Evolutionary conservation across 2,329 filamentous ascomycete species (phyloP), one percentile per base, ranked within the genome.

Genomic region (Trichocomaceae sp.): DNA sequence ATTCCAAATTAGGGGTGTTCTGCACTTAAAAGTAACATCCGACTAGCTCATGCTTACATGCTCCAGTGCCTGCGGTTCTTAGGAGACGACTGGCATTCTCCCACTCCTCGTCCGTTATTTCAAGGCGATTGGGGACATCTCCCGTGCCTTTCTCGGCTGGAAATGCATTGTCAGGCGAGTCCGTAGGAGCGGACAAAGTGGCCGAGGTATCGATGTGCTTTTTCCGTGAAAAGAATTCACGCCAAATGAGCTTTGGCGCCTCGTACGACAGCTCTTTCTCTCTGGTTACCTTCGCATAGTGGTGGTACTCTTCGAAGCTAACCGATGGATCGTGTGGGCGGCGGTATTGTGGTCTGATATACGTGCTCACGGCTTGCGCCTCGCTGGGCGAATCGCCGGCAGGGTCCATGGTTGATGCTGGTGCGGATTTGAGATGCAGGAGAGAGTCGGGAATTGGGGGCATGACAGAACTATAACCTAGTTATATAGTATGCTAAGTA

Each of bases 31-130:
- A 19, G 3, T 10, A 42, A 19, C 39, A 22, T 22, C 26, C 13
- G 31, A 13, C 31, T 26, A 35, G 26, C 5, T 31, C 26, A 6
- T 48, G 12, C 54, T 52, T 35, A 56, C 73, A 67, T 31, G 75
- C 72, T 7, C 75, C 74, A 67, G 73, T 71, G 1, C 70, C 70
- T 0, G 76, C 77, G 0, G 77, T 79, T 6, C 77, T 68, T 51
- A 76, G 58, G 3, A 74, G 72, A 19, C 77, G 72, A 20, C 71
- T 73, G 2, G 77, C 77, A 50, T 74, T 74, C 20, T 65, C 66
- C 77, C 77, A 79, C 57, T 80, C 77, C 3, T 72, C 67, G 15
- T 74, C 69, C 2, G 63, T 64, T 26, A 75, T 63, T 15, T 50
- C 39, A 2, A 46, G 31, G 12, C 41, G 31, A 39, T 57, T 22